Evolutionary conservation across 176 grass and related monocot genomes (phyloP).

Genomic region (Triticum aestivum): IWGSC_CS_RefSeq_v2.1 NC_057799.1:509884316-509884815

Average conservation of each 20-base stretch:
- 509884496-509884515: not conserved
- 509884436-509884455: not conserved
- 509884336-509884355: not conserved
- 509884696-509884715: not conserved
- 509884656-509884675: not conserved
- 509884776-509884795: too few relatives aligned
- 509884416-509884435: not conserved
- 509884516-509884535: not conserved
- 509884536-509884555: not conserved
- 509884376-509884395: not conserved
- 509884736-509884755: too few relatives aligned
- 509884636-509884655: not conserved
- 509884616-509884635: not conserved
- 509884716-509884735: too few relatives aligned
- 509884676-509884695: too few relatives aligned
- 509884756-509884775: too few relatives aligned
- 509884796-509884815: too few relatives aligned
- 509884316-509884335: not conserved
- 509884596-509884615: not conserved
- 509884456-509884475: not conserved
- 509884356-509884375: not conserved
- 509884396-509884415: not conserved
- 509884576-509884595: not conserved
- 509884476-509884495: not conserved
- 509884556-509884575: not conserved